phyloP scores from a whole-genome alignment of 2,329 filamentous ascomycete species.

The Aspergillus persii region DNA sequence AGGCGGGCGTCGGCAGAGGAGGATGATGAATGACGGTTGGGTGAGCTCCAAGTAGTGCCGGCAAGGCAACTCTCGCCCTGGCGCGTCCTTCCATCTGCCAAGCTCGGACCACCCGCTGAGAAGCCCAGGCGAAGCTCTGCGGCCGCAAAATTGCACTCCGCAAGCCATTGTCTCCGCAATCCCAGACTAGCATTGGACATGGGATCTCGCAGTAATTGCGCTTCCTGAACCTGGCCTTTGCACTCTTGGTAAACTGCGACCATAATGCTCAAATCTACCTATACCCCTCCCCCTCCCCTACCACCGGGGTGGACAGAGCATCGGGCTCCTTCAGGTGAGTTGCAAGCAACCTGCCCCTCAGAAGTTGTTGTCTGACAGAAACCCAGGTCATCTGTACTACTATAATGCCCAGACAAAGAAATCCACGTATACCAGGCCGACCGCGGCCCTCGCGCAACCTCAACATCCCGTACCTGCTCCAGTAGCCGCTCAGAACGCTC shows the following conservation, averaged over 20 bases:
- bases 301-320: conserved; percentile 89
- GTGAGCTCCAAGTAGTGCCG: conserved; percentile 30
- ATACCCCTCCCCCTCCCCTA: conserved; percentile 65
- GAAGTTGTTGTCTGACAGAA: conserved; percentile 19
- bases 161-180: not conserved
- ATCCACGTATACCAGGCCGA: conserved; percentile 83
- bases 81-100: conserved; percentile 39
- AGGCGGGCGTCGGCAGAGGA: conserved; percentile 20
- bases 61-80: conserved; percentile 41
- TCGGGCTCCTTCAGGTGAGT: conserved; percentile 71
- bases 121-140: conserved; percentile 17
- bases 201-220: not conserved
- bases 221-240: not conserved
- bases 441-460: conserved; percentile 27
- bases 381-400: conserved; percentile 76
- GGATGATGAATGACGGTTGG: conserved; percentile 22
- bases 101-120: conserved; percentile 36
- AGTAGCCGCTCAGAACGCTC: conserved; percentile 40
- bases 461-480: conserved; percentile 35
- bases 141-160: conserved; percentile 13
- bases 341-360: conserved; percentile 7
- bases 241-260: not conserved
- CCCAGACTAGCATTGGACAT: not conserved
- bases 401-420: conserved; percentile 79
- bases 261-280: conserved; percentile 73